Percentiles rank a stretch among this genome's conserved stretches.
Evolutionary conservation across 345 rosid genomes (phyloP).

Genomic region (Kandelia obovata): DNA sequence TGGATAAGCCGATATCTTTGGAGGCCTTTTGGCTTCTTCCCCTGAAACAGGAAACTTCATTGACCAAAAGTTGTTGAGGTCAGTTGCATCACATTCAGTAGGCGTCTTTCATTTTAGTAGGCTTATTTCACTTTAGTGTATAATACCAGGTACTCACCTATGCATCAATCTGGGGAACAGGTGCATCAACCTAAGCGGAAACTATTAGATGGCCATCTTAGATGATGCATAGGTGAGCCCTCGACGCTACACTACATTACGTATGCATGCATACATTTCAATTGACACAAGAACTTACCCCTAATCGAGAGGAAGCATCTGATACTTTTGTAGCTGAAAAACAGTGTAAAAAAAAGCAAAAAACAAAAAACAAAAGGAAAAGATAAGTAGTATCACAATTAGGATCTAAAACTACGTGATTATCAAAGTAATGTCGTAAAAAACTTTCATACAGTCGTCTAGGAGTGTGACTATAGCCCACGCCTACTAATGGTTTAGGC

Average conservation of each 20-base stretch:
- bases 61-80: slow-evolving; percentile 9
- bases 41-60: slow-evolving; percentile 19
- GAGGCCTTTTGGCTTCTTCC: slow-evolving; percentile 23
- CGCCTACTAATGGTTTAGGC: neutral
- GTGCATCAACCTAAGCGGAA: neutral
- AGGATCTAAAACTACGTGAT: neutral
- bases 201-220: neutral
- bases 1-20: slow-evolving; percentile 15
- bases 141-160: neutral
- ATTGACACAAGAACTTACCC: slow-evolving; percentile 20
- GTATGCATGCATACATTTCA: neutral
- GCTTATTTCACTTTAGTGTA: too few relatives aligned
- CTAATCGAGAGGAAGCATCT: slow-evolving; percentile 12
- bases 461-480: too few relatives aligned
- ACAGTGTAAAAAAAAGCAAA: neutral
- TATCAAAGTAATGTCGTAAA: neutral
- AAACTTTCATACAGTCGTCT: too few relatives aligned
- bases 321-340: slow-evolving; percentile 25
- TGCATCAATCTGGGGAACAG: neutral
- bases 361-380: neutral
- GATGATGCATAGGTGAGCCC: slow-evolving; percentile 6
- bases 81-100: slow-evolving; percentile 6
- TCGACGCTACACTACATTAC: neutral
- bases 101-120: too few relatives aligned
- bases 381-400: neutral